Evolutionary conservation across 768 basidiomycete genomes (phyloP).

Genomic region (Boletus reticuloceps): DNA sequence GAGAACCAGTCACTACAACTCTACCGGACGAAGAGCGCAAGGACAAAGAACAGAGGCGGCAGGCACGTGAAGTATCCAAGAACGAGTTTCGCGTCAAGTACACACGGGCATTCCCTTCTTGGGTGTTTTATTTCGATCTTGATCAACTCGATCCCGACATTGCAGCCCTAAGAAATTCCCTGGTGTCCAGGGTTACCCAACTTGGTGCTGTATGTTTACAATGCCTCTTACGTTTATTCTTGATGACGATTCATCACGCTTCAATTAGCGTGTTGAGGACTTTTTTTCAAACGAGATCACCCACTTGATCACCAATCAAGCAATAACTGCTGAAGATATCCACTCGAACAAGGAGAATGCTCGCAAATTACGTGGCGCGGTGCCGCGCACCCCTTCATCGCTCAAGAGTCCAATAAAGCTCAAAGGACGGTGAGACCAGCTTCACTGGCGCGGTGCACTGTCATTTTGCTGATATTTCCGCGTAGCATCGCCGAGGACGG

Average conservation of each 20-base stretch:
- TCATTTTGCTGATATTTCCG: constrained; percentile 1
- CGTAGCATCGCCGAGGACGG: constrained; percentile 32
- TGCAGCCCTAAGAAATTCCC: constrained; percentile 34
- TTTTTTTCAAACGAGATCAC: constrained; percentile 89
- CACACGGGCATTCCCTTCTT: constrained; percentile 76
- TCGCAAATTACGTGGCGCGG: constrained; percentile 30
- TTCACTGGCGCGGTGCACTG: not conserved
- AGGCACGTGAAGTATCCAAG: constrained; percentile 54
- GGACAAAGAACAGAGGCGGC: constrained; percentile 46
- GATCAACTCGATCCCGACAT: constrained; percentile 40
- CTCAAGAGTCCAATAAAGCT: constrained; percentile 69
- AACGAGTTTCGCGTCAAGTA: constrained; percentile 83
- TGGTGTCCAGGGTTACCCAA: constrained; percentile 56
- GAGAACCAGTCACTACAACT: constrained; percentile 19
- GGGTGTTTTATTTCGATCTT: constrained; percentile 84
- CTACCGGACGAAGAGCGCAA: constrained; percentile 38
- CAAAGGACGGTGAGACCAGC: constrained; percentile 48
- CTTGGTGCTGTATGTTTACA: constrained; percentile 72
- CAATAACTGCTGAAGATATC: constrained; percentile 34
- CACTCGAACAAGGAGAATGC: constrained; percentile 66
- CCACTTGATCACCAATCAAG: constrained; percentile 77
- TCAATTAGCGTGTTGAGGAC: constrained; percentile 68
- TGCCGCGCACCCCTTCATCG: constrained; percentile 22
- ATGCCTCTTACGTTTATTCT: not conserved
- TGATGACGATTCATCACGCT: constrained; percentile 1